Base-by-base conservation (phyloP, 495 filamentous ascomycete species). In the Cryomyces antarcticus region DNA sequence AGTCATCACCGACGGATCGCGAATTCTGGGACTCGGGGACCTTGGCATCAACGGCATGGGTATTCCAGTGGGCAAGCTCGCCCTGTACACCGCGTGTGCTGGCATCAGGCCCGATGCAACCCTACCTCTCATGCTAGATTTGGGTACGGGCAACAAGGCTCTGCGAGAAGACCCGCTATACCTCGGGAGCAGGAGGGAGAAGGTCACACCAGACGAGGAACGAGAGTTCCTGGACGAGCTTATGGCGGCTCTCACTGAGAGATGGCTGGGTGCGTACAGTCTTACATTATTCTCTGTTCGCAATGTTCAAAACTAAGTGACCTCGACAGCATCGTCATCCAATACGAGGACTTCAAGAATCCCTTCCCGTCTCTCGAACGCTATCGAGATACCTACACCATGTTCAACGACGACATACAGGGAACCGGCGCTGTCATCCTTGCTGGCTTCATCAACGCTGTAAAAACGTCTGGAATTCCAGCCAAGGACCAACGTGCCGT, bases 351-450 rank as follows among this genome's bases (percentile, higher is more conserved):
- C 49, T 96, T 93, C 65, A 93, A 97, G 70, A 93, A 87, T 50
- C 89, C 89, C 10, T 97, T 97, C 73, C 81, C 83, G 44, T 83
- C 88, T 39, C 70, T 97, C 35, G 78, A 93, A 58, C 72, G 85
- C 37, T 96, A 95, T 59, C 78, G 78, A 38, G 71, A 81, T 51
- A 72, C 67, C 41, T 86, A 92, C 65, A 92, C 85, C 57, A 88
- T 81, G 66, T 97, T 97, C 73, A 97, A 97, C 55, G 89, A 97
- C 55, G 89, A 97, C 54, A 88, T 97, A 56, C 89, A 96, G 69
- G 89, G 89, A 52, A 97, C 89, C 52, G 89, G 89, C 47, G 86
- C 89, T 48, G 89, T 97, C 49, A 83, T 96, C 46, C 70, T 96
- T 35, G 86, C 73, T 34, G 89, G 89, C 66, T 82, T 95, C 52